Evolutionary conservation across 345 rosid genomes (phyloP).

Genomic region (Alliaria petiolata): DNA sequence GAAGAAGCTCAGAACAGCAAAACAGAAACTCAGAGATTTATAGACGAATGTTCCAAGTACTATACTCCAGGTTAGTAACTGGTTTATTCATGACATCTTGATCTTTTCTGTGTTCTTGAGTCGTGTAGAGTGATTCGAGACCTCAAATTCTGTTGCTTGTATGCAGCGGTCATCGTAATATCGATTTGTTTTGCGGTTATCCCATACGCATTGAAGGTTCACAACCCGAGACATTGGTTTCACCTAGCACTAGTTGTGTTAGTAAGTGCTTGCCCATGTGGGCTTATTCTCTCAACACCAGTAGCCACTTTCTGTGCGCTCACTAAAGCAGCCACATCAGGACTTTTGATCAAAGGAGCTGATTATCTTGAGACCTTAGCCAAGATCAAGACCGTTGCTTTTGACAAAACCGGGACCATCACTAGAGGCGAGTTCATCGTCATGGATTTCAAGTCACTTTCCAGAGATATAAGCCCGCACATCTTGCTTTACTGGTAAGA

Average conservation of each 20-base stretch:
- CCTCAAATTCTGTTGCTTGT: neutral
- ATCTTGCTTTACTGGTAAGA: constrained; percentile 65
- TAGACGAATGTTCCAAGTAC: constrained; percentile 68
- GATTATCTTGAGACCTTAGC: constrained; percentile 73
- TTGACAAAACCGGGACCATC: constrained; percentile 92
- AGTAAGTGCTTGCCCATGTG: constrained; percentile 96
- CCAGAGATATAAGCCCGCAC: constrained; percentile 35
- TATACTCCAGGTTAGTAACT: constrained; percentile 80
- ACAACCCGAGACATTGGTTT: constrained; percentile 53
- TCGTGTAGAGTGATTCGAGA: neutral
- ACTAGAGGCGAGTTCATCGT: constrained; percentile 90
- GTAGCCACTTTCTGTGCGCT: constrained; percentile 91
- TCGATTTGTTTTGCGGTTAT: constrained; percentile 46
- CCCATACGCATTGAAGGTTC: constrained; percentile 46
- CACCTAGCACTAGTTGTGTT: constrained; percentile 76
- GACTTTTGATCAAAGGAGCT: constrained; percentile 85
- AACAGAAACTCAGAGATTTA: constrained; percentile 65
- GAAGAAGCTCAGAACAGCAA: constrained; percentile 94
- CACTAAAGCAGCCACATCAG: constrained; percentile 74
- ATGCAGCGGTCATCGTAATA: constrained; percentile 25
- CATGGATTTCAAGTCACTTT: constrained; percentile 50
- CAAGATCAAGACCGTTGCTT: constrained; percentile 64
- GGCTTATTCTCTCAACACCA: constrained; percentile 87
- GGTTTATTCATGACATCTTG: no score
- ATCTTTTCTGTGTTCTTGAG: neutral